Base-by-base conservation (phyloP, 169 alveolate species). In the Eimeria necatrix region DNA sequence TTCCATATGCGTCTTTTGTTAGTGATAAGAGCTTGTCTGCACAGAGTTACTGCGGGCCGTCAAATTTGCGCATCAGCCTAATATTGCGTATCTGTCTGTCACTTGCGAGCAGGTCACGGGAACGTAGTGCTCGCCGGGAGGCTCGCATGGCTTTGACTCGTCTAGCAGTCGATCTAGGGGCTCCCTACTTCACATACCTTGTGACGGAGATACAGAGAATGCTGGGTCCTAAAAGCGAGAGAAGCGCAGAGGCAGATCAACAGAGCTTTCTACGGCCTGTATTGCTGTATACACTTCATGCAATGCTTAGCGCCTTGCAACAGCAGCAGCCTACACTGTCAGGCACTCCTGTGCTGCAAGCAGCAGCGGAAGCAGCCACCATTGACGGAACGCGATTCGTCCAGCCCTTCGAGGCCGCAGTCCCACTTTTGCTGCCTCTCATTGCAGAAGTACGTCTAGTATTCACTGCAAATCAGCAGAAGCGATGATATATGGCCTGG, bases 121-220 rank as follows among this genome's bases (percentile, higher is more conserved):
- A 93, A 32, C 88, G 96, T 22, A 83, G 61, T 46, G 85, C 81
- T 16, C 56, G 96, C 4, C 96, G 96, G 22, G 78, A 73, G 70
- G 96, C 96, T n/a, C 78, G 96, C n/a, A 89, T 78, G 49, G 96
- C 96, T 3, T 24, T 93, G 48, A 68, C 56, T 41, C 71, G 80
- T 56, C 24, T 93, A 41, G 87, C 94, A 5, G 89, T 59, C 49
- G 60, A 46, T 59, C 73, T 93, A 80, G 96, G 96, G 10, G 14
- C 90, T 26, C 59, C 56, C 10, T 93, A 59, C 94, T 73, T 93
- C 73, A 24, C 96, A 24, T 83, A 81, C 84, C 71, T 93, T n/a
- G 91, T 70, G 60, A 49, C 94, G 53, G 96, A 93, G 56, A 24
- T 70, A 16, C 84, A 61, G 60, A 8, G 84, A 9, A 64, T 20